Conservation (phyloP, 2,329 filamentous ascomycete genomes). For the Ophiosphaerella narmari region DNA sequence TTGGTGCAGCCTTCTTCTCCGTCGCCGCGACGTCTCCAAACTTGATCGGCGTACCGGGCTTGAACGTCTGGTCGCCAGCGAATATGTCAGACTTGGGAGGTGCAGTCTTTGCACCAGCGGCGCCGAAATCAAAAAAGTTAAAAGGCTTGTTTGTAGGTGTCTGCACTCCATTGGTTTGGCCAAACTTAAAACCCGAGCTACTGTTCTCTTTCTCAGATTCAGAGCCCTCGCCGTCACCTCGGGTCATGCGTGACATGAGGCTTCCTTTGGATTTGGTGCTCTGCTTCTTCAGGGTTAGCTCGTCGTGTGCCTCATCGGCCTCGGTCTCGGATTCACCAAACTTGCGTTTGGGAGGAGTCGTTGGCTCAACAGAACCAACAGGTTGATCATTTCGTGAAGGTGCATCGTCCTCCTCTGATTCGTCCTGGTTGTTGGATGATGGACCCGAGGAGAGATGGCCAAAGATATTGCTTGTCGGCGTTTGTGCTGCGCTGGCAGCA, state of each 20-base stretch:
- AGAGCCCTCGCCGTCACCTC: constrained; percentile 20
- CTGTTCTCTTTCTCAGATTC: constrained; percentile 31
- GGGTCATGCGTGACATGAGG: constrained; percentile 37
- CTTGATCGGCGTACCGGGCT: constrained; percentile 42
- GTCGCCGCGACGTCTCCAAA: constrained; percentile 31
- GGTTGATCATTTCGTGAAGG: constrained; percentile 2
- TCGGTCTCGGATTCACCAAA: constrained; percentile 29
- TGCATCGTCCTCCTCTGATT: constrained; percentile 28
- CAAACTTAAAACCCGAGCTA: constrained; percentile 15
- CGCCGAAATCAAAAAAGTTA: constrained; percentile 35
- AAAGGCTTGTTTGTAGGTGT: constrained; percentile 34
- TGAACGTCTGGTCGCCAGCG: constrained; percentile 45
- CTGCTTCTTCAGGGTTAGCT: constrained; percentile 25
- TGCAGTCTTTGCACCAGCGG: constrained; percentile 32
- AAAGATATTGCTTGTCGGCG: constrained; percentile 37
- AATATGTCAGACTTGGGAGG: constrained; percentile 35
- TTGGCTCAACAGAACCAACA: constrained; percentile 17
- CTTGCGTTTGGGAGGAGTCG: constrained; percentile 30
- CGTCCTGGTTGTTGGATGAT: constrained; percentile 38
- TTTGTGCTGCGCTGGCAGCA: constrained; percentile 22
- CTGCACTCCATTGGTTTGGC: constrained; percentile 29
- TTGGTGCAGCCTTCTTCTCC: constrained; percentile 27
- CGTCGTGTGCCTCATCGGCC: constrained; percentile 29
- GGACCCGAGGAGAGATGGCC: constrained; percentile 40
- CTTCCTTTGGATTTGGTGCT: constrained; percentile 18